Evolutionary conservation across 1,284 basidiomycete species (phyloP), one percentile per base, ranked within the genome.

Genomic region (Cystobasidium sp.): DNA sequence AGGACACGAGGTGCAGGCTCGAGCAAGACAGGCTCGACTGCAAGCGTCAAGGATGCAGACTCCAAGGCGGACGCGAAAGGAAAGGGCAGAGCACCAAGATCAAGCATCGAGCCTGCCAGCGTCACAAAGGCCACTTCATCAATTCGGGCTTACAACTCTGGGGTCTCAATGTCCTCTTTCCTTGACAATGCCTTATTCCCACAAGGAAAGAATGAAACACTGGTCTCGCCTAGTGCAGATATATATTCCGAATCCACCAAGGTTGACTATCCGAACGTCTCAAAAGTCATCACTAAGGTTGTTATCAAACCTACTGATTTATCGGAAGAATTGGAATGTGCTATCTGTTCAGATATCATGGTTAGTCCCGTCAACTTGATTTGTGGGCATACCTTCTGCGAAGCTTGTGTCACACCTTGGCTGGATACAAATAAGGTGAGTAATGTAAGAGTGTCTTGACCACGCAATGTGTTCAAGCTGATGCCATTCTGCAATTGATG

Each of bases 371-470:
- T 68, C 55, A 63, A 63, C 49, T 39, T 75, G 10, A 10, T 39
- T 12, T 75, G 73, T n/a, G 66, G 65, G 10, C 73, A 75, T 37
- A 55, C 51, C 43, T 75, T 75, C 51, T 75, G 73, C 41, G 56
- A 73, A 31, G 62, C 70, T 46, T 73, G 70, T 49, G 70, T 73
- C 8, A 39, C 14, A 44, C 70, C 70, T 31, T 73, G 70, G 70
- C 41, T 73, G 16, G 63, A 65, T 16, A 31, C 49, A 14, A 37
- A 73, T 41, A 44, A 56, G 43, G 58, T 55, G n/a, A n/a, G n/a
- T n/a, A n/a, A 20, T 43, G 55, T 46, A 18, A 6, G 5, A 18
- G 8, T 46, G 46, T 18, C 10, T 18, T 46, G 9, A 24, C 37
- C 3, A 8, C 24, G 16, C 47, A 4, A 20, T 9, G 7, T 52